Conservation (phyloP, 2,329 filamentous ascomycete genomes). For the Fusarium mexicanum region DNA sequence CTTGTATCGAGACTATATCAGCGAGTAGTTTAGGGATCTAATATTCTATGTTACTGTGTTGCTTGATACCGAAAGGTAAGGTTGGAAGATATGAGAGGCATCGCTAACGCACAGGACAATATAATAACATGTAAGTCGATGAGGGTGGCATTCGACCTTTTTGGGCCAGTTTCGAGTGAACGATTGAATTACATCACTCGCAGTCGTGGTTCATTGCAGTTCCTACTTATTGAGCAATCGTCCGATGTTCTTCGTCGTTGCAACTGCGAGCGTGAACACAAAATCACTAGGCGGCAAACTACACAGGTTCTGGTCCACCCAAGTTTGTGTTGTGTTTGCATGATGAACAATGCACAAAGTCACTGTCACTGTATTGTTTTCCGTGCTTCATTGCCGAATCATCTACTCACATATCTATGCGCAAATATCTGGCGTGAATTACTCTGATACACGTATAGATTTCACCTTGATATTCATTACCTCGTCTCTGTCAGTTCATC, state of each 20-base stretch:
- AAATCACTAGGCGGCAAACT: too few relatives aligned
- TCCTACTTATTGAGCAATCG: accelerated
- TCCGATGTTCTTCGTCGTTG: background rate
- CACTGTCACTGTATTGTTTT: background rate
- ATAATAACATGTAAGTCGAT: too few relatives aligned
- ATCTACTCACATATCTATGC: accelerated
- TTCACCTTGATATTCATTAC: too few relatives aligned
- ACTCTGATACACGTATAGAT: too few relatives aligned
- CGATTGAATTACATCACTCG: accelerated
- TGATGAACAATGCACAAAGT: too few relatives aligned
- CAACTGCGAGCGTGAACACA: background rate
- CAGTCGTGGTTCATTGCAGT: background rate
- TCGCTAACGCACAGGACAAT: background rate
- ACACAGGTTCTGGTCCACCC: too few relatives aligned
- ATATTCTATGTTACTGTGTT: accelerated
- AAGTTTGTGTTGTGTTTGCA: background rate
- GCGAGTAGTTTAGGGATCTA: too few relatives aligned
- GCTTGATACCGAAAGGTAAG: accelerated
- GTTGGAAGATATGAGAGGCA: background rate
- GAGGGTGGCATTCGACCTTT: background rate
- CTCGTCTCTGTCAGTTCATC: background rate
- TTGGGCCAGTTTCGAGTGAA: accelerated
- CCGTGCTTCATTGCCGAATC: accelerated
- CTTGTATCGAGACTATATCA: background rate
- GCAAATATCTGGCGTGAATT: accelerated